Evolutionary conservation across 257 asterid genomes (phyloP).

Genomic region (Plantago ovata): DNA sequence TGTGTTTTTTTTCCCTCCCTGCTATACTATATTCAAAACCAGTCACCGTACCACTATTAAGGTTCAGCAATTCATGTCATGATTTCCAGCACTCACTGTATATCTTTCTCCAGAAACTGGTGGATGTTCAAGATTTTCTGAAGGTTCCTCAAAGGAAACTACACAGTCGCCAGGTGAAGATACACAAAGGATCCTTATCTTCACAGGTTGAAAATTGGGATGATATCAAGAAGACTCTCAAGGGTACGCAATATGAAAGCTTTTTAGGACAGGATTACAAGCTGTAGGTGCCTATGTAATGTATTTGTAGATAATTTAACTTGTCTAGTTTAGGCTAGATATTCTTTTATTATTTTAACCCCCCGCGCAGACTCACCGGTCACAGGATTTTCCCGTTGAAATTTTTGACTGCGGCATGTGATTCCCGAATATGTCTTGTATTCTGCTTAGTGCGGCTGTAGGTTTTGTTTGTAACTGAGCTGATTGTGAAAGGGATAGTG

Average conservation of each 20-base stretch:
- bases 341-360: slow-evolving; percentile 50
- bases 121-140: slow-evolving; percentile 75
- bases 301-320: slow-evolving; percentile 32
- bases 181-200: slow-evolving; percentile 72
- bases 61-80: background rate
- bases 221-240: slow-evolving; percentile 61
- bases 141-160: slow-evolving; percentile 61
- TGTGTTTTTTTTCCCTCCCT: no score
- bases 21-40: no score
- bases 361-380: slow-evolving; percentile 23
- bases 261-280: slow-evolving; percentile 60
- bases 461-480: background rate
- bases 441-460: background rate
- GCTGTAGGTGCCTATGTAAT: slow-evolving; percentile 29
- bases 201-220: slow-evolving; percentile 83
- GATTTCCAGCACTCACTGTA: background rate
- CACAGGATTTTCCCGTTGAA: slow-evolving; percentile 37
- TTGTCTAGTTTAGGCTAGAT: slow-evolving; percentile 33
- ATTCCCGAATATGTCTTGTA: background rate
- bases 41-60: no score
- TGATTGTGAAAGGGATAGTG: background rate
- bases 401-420: slow-evolving; percentile 34
- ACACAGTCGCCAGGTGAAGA: slow-evolving; percentile 84
- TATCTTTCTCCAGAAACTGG: slow-evolving; percentile 49
- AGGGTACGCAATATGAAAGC: slow-evolving; percentile 66